Base-by-base conservation (phyloP, 2,329 filamentous ascomycete genomes). In the Sclerotinia spermophila region DNA sequence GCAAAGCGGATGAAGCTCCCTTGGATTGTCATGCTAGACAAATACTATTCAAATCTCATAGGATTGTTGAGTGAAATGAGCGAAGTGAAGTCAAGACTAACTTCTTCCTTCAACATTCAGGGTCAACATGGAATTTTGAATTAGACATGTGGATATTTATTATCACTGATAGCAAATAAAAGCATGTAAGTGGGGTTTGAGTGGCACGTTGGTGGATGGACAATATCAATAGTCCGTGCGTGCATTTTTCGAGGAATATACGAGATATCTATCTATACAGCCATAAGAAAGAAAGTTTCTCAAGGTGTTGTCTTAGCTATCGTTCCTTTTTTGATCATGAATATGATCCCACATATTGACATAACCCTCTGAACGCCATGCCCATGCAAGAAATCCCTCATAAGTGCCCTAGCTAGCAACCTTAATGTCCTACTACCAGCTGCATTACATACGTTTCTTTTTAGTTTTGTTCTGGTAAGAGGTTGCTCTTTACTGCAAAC, bases 401-500 rank as follows among this genome's bases (percentile, higher is more conserved):
- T 56, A 38, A 70, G 17, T 70, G 53, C 42, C 61, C 51, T 70
- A 67, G 45, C 53, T 40, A 51, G 59, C 56, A 55, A 51, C 30
- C 61, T 27, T 30, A 40, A 40, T 53, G 35, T 40, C 48, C 40
- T 27, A 59, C 38, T 61, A 51, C 51, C 35, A 44, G 33, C 59
- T 68, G 40, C 58, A 68, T 72, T 69, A 66, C 68, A 69, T 53
- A 66, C 40, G 51, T 51, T 66, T 58, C 51, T 13, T 62, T 58
- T 71, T 70, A 74, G 64, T 69, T 69, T 64, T 75, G 76, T 62
- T 79, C 83, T 60, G 88, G 87, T 78, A 89, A 80, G 76, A 90
- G 81, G 81, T 88, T 90, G 75, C 88, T 88, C 80, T 94, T 90
- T 73, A 97, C 93, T 53, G 94, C 94, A 82, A 99, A 99, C 95